A percentile compares a stretch with the other conserved stretches of the same genome.
Conservation (phyloP, 768 basidiomycete genomes). For the Lentinula boryana region DNA sequence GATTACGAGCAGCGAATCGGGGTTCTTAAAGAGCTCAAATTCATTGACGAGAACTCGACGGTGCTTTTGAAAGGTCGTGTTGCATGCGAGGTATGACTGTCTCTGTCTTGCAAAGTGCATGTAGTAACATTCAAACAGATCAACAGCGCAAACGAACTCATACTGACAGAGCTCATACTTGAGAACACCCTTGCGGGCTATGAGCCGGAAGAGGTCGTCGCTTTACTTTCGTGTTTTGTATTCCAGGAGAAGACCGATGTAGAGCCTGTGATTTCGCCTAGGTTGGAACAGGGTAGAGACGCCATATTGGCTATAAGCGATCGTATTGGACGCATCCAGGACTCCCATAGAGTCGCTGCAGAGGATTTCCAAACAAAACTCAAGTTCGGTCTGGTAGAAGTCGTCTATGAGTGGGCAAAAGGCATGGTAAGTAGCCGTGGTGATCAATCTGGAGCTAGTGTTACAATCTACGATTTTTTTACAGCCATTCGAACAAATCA, state of each 20-base stretch:
- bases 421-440: constrained; percentile 73
- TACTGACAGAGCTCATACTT: constrained; percentile 93
- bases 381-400: constrained; percentile 91
- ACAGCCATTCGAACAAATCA: constrained; percentile 95
- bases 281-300: constrained; percentile 74
- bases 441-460: neutral
- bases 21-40: constrained; percentile 85
- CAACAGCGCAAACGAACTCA: constrained; percentile 95
- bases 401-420: constrained; percentile 98
- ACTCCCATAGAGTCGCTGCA: constrained; percentile 67
- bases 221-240: constrained; percentile 91
- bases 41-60: constrained; percentile 94
- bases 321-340: constrained; percentile 74
- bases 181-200: constrained; percentile 90
- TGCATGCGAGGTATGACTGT: constrained; percentile 79
- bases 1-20: constrained; percentile 94
- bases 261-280: constrained; percentile 76
- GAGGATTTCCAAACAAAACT: constrained; percentile 75
- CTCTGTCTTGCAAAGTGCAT: neutral
- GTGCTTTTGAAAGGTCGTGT: constrained; percentile 95
- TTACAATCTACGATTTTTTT: constrained; percentile 5
- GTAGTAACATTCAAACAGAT: constrained; percentile 49
- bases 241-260: constrained; percentile 98
- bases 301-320: constrained; percentile 76
- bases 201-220: constrained; percentile 94